Conservation (phyloP, 2,329 filamentous ascomycete genomes). For the Penicillium sp. region DNA sequence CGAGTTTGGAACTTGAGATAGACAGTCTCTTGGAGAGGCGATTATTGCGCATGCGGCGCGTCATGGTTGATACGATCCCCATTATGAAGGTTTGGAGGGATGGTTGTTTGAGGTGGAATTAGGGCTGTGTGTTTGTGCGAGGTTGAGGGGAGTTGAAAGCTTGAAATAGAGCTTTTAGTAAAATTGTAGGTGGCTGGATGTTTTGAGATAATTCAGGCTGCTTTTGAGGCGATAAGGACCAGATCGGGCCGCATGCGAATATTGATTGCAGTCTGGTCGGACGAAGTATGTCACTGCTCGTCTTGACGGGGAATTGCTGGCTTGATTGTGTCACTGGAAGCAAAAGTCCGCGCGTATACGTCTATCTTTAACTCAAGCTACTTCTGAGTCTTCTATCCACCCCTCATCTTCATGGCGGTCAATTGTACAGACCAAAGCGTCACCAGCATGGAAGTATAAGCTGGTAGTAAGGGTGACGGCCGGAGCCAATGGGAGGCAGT, state of each 20-base stretch:
- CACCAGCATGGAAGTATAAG: background rate
- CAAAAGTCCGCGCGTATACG: background rate
- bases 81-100: conserved; percentile 8
- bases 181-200: background rate
- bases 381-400: background rate
- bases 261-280: background rate
- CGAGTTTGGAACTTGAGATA: conserved; percentile 11
- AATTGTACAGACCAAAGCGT: background rate
- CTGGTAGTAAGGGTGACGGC: background rate
- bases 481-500: background rate
- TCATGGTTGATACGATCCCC: conserved; percentile 23
- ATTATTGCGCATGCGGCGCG: conserved; percentile 18
- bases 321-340: background rate
- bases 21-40: conserved; percentile 19
- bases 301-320: background rate
- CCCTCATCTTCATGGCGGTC: background rate
- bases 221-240: background rate
- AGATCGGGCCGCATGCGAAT: background rate
- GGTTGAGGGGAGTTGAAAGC: background rate
- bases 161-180: background rate
- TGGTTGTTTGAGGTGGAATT: background rate
- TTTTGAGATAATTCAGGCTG: background rate
- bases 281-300: conserved; percentile 7
- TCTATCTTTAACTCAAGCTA: background rate
- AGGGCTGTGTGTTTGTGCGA: background rate